These are phyloP conservation scores for Furcasterigmium furcatum DNA, from an alignment of 2,329 filamentous ascomycete genomes.

Conservation along the genomic window DNA sequence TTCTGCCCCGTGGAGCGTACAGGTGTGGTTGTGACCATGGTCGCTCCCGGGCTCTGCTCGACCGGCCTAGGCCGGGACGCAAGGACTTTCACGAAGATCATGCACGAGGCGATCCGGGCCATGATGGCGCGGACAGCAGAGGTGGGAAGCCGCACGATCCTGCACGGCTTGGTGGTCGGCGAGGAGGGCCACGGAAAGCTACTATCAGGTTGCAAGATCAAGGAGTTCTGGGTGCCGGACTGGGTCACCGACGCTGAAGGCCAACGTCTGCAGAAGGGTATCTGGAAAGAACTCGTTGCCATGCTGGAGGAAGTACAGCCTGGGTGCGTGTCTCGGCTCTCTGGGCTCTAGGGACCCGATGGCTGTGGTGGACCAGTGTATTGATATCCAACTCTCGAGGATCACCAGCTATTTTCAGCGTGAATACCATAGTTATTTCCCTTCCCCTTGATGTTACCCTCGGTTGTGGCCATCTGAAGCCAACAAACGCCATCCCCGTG, in stretches of 20 bases:
- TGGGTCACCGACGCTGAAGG: neutral
- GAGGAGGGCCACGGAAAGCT: conserved; percentile 21
- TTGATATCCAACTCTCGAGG: too few species aligned
- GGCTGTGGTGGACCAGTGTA: too few species aligned
- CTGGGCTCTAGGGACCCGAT: too few species aligned
- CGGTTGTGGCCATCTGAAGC: too few species aligned
- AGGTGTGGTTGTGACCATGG: conserved; percentile 24
- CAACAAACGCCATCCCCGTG: too few species aligned
- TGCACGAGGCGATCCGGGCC: neutral
- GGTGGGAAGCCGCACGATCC: conserved; percentile 21
- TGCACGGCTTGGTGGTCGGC: conserved; percentile 17
- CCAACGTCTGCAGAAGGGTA: neutral
- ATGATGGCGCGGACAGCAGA: conserved; percentile 17
- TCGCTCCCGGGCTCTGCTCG: conserved; percentile 24
- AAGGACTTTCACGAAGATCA: neutral
- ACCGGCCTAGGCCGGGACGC: conserved; percentile 12
- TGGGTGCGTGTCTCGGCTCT: neutral
- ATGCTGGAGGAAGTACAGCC: neutral
- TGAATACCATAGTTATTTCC: too few species aligned
- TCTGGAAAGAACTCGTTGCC: neutral
- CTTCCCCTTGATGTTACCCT: too few species aligned
- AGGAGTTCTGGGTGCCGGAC: conserved; percentile 9
- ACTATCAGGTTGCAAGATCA: conserved; percentile 19
- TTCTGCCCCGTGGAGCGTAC: conserved; percentile 18
- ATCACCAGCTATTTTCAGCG: too few species aligned